A percentile compares a stretch with the other conserved stretches of the same genome.
Conservation (phyloP, 805 yeast species). For the Saccharomycopsis sp. region DNA sequence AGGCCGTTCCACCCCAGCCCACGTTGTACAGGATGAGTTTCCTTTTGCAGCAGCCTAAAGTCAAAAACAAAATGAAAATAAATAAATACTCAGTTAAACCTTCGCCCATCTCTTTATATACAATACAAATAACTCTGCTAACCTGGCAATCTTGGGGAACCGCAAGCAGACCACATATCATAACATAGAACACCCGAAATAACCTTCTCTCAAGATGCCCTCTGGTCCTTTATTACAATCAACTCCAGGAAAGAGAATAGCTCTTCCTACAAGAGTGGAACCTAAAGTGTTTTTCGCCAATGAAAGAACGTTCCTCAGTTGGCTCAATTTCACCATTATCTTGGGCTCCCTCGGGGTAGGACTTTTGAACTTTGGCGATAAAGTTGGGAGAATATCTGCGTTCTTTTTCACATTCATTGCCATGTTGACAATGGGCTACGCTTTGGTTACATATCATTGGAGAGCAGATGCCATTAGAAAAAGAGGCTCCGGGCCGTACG, state of each 20-base stretch:
- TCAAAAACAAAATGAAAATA: too few relatives aligned
- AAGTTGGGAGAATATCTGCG: slow-evolving; percentile 85
- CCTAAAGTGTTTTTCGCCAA: slow-evolving; percentile 99
- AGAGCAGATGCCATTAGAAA: slow-evolving; percentile 97
- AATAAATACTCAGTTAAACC: too few relatives aligned
- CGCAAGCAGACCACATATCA: too few relatives aligned
- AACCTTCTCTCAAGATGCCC: slow-evolving; percentile 51
- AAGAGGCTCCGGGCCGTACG: slow-evolving; percentile 99
- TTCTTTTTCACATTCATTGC: slow-evolving; percentile 92
- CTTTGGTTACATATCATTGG: slow-evolving; percentile 96
- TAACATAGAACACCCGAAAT: too few relatives aligned
- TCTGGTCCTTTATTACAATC: slow-evolving; percentile 66
- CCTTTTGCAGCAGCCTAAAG: too few relatives aligned
- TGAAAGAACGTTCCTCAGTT: slow-evolving; percentile 95
- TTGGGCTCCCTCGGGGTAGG: slow-evolving; percentile 96
- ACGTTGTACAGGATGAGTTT: too few relatives aligned
- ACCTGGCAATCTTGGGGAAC: too few relatives aligned
- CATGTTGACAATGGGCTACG: slow-evolving; percentile 96
- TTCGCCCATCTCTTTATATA: too few relatives aligned
- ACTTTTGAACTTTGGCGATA: slow-evolving; percentile 90
- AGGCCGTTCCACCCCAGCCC: too few relatives aligned
- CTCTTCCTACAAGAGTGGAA: slow-evolving; percentile 95
- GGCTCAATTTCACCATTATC: slow-evolving; percentile 98
- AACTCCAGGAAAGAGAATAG: slow-evolving; percentile 83
- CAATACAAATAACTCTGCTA: too few relatives aligned